These are phyloP conservation scores for Rhizopogon parksii DNA, from an alignment of 1,284 basidiomycete species.

Conservation along the genomic window DNA sequence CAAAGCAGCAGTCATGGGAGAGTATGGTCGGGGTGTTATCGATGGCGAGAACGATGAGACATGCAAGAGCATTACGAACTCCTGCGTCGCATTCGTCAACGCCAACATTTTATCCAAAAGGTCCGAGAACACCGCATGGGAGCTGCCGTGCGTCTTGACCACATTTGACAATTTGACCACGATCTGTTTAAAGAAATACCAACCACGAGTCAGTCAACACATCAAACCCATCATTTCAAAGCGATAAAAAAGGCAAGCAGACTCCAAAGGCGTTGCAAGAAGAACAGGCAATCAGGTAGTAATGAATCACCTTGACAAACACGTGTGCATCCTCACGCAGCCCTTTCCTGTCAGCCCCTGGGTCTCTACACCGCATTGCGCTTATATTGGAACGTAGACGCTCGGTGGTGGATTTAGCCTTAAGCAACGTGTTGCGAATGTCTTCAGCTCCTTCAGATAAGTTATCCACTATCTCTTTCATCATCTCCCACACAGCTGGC, in stretches of 20 bases:
- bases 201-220: not conserved
- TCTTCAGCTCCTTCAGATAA: conserved; percentile 38
- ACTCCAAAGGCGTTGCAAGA: not conserved
- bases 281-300: not conserved
- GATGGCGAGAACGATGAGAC: conserved; percentile 70
- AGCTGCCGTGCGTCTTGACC: conserved; percentile 52
- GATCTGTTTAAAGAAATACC: conserved; percentile 34
- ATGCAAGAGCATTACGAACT: conserved; percentile 70
- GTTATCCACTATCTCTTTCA: conserved; percentile 48
- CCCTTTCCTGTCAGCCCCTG: conserved; percentile 43
- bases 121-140: conserved; percentile 47
- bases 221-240: not conserved
- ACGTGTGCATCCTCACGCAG: conserved; percentile 64
- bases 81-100: conserved; percentile 71
- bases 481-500: conserved; percentile 66
- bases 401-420: conserved; percentile 52
- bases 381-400: conserved; percentile 49
- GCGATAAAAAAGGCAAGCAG: not conserved
- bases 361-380: conserved; percentile 43
- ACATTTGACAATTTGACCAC: conserved; percentile 63
- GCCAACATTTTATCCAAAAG: conserved; percentile 63
- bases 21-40: conserved; percentile 48
- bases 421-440: conserved; percentile 43
- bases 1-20: conserved; percentile 40
- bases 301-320: conserved; percentile 58